Percentiles rank a stretch among this genome's conserved stretches.
These are phyloP conservation scores for Luffa aegyptiaca DNA, from an alignment of 306 rosid species.

Conservation along the genomic window DNA sequence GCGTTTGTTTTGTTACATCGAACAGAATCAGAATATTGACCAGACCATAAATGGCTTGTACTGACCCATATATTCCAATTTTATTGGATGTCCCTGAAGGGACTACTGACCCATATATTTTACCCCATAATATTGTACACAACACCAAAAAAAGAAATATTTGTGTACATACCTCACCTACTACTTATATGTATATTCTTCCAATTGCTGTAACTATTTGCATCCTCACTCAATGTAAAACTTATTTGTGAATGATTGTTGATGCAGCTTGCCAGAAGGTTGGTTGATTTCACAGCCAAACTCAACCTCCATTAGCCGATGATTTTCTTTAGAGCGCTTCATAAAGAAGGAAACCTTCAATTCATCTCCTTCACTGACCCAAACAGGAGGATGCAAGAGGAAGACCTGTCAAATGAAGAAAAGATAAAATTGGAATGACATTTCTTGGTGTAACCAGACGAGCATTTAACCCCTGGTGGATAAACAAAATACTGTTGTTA, in stretches of 20 bases:
- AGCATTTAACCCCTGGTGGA: not conserved
- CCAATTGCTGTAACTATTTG: conserved; percentile 14
- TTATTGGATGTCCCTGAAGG: no score
- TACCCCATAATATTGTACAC: not conserved
- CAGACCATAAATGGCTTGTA: not conserved
- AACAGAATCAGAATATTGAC: not conserved
- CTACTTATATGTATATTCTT: conserved; percentile 8
- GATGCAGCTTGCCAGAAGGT: conserved; percentile 42
- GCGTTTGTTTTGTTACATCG: not conserved
- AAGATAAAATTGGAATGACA: not conserved
- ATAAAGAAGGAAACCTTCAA: conserved; percentile 60
- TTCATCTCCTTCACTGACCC: conserved; percentile 54
- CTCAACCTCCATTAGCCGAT: conserved; percentile 92
- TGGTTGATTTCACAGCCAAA: conserved; percentile 60
- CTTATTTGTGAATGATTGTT: conserved; percentile 44
- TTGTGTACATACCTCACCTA: conserved; percentile 19
- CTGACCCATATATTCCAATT: not conserved
- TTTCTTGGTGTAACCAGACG: not conserved
- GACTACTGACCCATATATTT: not conserved
- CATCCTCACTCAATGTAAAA: conserved; percentile 68
- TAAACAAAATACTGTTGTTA: not conserved
- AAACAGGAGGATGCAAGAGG: conserved; percentile 55
- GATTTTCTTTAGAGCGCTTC: conserved; percentile 84
- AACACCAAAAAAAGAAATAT: not conserved
- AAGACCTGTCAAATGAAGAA: conserved; percentile 50